Evolutionary conservation across 2,329 filamentous ascomycete species (phyloP).

Genomic region (Aureobasidium sp.): DNA sequence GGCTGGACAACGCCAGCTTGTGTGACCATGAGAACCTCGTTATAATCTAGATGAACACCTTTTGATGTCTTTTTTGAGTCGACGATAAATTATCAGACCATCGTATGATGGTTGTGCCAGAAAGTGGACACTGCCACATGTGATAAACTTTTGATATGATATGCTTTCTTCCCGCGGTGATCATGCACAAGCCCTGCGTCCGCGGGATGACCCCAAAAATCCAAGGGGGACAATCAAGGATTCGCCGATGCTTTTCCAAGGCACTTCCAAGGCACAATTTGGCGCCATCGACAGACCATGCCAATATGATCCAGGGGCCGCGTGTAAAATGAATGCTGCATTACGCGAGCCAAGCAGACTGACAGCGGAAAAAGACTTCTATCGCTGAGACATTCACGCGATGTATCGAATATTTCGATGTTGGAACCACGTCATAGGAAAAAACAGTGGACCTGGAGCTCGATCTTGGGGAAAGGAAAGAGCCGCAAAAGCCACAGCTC

Average conservation of each 20-base stretch:
- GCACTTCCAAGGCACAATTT: neutral
- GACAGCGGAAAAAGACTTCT: neutral
- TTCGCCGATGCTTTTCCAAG: neutral
- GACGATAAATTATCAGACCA: neutral
- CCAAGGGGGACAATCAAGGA: neutral
- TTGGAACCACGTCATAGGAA: neutral
- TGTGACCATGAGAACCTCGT: conserved; percentile 18
- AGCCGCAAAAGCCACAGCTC: conserved; percentile 4
- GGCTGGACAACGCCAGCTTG: conserved; percentile 32
- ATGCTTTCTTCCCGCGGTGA: neutral
- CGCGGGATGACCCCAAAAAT: neutral
- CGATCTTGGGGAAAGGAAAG: neutral
- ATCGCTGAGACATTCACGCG: neutral
- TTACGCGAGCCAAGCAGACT: conserved; percentile 6
- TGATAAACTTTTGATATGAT: neutral
- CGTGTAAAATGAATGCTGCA: neutral
- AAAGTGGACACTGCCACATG: neutral
- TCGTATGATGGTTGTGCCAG: neutral
- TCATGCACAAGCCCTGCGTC: conserved; percentile 3
- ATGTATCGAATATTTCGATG: neutral
- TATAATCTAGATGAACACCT: neutral
- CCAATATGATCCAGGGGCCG: neutral
- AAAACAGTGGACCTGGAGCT: neutral
- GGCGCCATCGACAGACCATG: neutral
- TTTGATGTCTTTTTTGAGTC: neutral